Evolutionary conservation across 495 filamentous ascomycete species (phyloP).

Genomic region (Echria macrotheca): DNA sequence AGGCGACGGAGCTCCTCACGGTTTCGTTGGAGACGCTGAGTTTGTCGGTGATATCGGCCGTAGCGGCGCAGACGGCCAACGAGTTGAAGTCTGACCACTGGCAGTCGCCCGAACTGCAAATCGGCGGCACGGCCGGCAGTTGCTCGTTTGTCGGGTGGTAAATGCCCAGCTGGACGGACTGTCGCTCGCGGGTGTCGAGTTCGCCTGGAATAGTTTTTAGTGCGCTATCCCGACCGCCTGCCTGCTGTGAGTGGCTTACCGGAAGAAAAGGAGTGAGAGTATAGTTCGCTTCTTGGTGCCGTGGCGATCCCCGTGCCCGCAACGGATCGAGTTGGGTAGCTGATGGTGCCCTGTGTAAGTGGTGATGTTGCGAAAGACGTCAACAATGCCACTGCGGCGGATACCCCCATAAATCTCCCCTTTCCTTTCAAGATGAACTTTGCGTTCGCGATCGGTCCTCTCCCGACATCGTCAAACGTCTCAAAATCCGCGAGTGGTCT

Average conservation of each 20-base stretch:
- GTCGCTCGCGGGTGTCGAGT: slow-evolving; percentile 29
- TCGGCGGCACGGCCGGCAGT: slow-evolving; percentile 14
- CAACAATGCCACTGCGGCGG: slow-evolving; percentile 37
- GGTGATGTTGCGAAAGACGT: slow-evolving; percentile 37
- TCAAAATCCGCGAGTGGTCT: slow-evolving; percentile 39
- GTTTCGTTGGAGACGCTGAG: slow-evolving; percentile 18
- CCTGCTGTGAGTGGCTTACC: too few species aligned
- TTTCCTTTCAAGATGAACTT: slow-evolving; percentile 28
- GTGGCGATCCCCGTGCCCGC: slow-evolving; percentile 10
- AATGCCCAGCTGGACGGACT: slow-evolving; percentile 37
- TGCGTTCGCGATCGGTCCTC: slow-evolving; percentile 32
- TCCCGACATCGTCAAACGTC: slow-evolving; percentile 39
- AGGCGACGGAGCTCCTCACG: neutral
- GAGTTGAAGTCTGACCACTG: slow-evolving; percentile 39
- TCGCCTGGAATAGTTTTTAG: too few species aligned
- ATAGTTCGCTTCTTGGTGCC: slow-evolving; percentile 17
- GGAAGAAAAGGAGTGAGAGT: slow-evolving; percentile 17
- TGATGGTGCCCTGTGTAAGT: slow-evolving; percentile 42
- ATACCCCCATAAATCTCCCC: slow-evolving; percentile 34
- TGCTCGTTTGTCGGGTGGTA: slow-evolving; percentile 26
- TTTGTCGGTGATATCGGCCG: slow-evolving; percentile 31
- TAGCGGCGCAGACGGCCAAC: slow-evolving; percentile 39
- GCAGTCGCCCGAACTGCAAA: slow-evolving; percentile 43
- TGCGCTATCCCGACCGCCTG: too few species aligned
- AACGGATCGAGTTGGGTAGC: slow-evolving; percentile 21